These are phyloP conservation scores for Ilex aquifolium DNA, from an alignment of 257 asterid species.

Conservation along the genomic window DNA sequence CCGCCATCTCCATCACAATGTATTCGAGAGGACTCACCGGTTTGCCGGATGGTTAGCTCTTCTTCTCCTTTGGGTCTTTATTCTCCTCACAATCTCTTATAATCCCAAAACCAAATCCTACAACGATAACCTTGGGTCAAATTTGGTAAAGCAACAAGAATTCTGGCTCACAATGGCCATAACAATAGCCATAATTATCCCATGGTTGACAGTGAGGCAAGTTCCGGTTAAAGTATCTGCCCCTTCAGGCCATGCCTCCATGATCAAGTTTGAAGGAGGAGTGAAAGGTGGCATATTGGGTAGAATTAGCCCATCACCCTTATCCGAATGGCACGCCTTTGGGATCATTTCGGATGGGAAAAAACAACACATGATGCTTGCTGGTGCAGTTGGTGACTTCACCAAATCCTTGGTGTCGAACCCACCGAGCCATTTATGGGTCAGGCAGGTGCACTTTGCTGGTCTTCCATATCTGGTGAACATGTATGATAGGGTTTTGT, in stretches of 20 bases:
- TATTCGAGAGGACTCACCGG: constrained; percentile 2
- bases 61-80: neutral
- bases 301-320: neutral
- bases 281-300: neutral
- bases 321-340: neutral
- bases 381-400: constrained; percentile 1
- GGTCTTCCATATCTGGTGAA: neutral
- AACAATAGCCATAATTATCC: neutral
- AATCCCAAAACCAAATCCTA: neutral
- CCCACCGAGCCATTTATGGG: neutral
- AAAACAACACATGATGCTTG: neutral
- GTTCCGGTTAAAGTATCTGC: neutral
- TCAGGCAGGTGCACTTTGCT: neutral
- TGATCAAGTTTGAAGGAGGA: neutral
- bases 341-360: constrained; percentile 1
- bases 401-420: neutral
- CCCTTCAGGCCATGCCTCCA: neutral
- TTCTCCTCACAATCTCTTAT: neutral
- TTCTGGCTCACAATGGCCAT: neutral
- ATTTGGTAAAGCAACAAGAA: neutral
- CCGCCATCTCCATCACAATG: constrained; percentile 2
- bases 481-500: neutral
- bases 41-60: neutral
- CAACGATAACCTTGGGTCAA: neutral
- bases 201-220: neutral